Evolutionary conservation across 257 asterid species (phyloP).

Genomic region (Penstemon eatonii): DNA sequence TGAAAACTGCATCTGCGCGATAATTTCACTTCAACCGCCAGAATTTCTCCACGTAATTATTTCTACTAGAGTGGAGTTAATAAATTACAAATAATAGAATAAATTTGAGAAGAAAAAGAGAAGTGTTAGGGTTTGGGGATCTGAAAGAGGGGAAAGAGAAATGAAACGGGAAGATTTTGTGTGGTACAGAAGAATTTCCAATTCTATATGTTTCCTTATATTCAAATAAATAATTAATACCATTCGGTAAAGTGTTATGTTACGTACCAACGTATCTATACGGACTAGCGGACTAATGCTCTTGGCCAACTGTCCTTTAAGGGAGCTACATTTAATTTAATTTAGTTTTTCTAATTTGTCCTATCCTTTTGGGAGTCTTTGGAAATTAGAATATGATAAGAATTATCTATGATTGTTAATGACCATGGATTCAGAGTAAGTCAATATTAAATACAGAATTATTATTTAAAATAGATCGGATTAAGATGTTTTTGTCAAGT

Average conservation of each 20-base stretch:
- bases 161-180: too few relatives aligned
- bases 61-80: background rate
- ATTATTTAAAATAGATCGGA: too few relatives aligned
- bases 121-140: conserved; percentile 22
- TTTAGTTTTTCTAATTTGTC: background rate
- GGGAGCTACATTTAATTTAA: background rate
- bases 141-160: conserved; percentile 22
- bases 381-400: too few relatives aligned
- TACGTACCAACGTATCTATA: conserved; percentile 26
- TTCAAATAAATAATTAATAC: conserved; percentile 8
- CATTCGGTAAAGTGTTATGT: conserved; percentile 13
- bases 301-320: conserved; percentile 11
- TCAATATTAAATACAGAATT: too few relatives aligned
- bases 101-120: conserved; percentile 14
- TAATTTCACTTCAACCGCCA: too few relatives aligned
- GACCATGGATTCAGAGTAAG: too few relatives aligned
- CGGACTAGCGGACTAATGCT: conserved; percentile 25
- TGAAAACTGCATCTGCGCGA: background rate
- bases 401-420: too few relatives aligned
- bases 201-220: background rate
- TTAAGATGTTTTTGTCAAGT: too few relatives aligned
- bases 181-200: background rate
- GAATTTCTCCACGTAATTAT: background rate
- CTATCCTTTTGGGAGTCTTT: background rate
- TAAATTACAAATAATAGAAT: background rate